Evolutionary conservation across 176 grass and related monocot species (phyloP).

Genomic region (Neostapfia colusana): DNA sequence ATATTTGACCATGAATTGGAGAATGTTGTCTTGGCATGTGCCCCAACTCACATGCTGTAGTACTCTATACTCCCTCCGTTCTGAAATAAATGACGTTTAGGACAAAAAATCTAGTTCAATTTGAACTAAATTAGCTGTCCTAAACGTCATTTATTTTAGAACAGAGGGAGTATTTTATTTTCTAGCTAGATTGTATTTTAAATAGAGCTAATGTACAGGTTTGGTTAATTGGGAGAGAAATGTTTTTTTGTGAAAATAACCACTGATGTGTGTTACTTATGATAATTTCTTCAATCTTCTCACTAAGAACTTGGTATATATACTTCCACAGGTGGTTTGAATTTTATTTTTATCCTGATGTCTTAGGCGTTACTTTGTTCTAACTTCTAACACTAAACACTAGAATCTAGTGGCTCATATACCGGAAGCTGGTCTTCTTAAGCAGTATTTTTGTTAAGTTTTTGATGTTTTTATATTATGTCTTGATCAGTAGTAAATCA

Average conservation of each 20-base stretch:
- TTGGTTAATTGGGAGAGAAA: not conserved
- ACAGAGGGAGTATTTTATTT: no score
- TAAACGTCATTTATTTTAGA: no score
- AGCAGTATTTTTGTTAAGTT: not conserved
- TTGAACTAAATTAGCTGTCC: no score
- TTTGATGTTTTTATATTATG: not conserved
- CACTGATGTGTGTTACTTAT: not conserved
- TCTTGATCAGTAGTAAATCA: constrained; percentile 9
- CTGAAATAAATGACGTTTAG: no score
- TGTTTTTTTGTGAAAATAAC: constrained; percentile 21
- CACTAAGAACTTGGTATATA: not conserved
- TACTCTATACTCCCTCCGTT: no score
- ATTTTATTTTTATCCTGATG: constrained; percentile 12
- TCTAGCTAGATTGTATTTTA: constrained; percentile 25
- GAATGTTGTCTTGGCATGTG: constrained; percentile 12
- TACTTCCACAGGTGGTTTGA: not conserved
- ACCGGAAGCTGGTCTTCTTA: not conserved
- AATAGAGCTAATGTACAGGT: not conserved
- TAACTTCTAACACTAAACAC: not conserved
- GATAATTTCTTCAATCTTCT: constrained; percentile 19
- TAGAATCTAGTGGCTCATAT: constrained; percentile 10
- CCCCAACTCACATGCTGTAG: not conserved
- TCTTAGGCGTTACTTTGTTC: not conserved
- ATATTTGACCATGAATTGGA: constrained; percentile 8
- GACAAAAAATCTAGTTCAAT: no score